These are phyloP conservation scores for Dendrostoma leiphaemia DNA, from an alignment of 2,329 filamentous ascomycete genomes.

Conservation along the genomic window DNA sequence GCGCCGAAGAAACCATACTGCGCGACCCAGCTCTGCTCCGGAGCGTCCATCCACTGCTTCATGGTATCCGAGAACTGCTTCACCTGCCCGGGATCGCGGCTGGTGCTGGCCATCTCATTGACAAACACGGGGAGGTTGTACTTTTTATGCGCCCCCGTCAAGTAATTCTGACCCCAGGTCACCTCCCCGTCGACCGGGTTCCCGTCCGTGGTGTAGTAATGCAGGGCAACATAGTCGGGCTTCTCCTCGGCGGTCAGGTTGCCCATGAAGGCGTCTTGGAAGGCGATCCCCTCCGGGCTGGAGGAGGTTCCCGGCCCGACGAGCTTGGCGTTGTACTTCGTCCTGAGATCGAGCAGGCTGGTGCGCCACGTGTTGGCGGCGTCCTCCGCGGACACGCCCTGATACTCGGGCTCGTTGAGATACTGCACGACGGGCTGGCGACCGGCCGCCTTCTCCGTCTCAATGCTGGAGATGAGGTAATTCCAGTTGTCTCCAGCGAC, in stretches of 20 bases:
- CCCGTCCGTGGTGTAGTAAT: slow-evolving; percentile 39
- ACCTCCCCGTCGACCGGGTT: slow-evolving; percentile 28
- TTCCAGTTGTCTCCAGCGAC: slow-evolving; percentile 37
- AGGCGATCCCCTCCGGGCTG: slow-evolving; percentile 35
- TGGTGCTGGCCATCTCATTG: slow-evolving; percentile 40
- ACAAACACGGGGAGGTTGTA: slow-evolving; percentile 36
- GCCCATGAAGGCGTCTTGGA: slow-evolving; percentile 41
- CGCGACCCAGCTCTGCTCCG: slow-evolving; percentile 35
- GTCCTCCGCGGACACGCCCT: slow-evolving; percentile 30
- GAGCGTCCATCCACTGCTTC: slow-evolving; percentile 44
- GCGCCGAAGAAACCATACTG: slow-evolving; percentile 45
- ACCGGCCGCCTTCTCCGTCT: slow-evolving; percentile 17
- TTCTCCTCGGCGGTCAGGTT: slow-evolving; percentile 26
- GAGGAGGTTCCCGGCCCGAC: slow-evolving; percentile 37
- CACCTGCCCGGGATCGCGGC: slow-evolving; percentile 34
- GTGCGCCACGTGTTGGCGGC: slow-evolving; percentile 37
- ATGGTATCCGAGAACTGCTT: slow-evolving; percentile 36
- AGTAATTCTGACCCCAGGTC: slow-evolving; percentile 33
- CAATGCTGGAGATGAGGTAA: slow-evolving; percentile 25
- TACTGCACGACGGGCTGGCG: slow-evolving; percentile 37
- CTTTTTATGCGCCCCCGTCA: slow-evolving; percentile 33
- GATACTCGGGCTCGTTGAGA: slow-evolving; percentile 45
- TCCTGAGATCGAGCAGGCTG: slow-evolving; percentile 33
- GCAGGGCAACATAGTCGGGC: slow-evolving; percentile 41
- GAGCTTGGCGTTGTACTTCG: slow-evolving; percentile 29